These are phyloP conservation scores for Exophiala sideris DNA, from an alignment of 2,329 filamentous ascomycete species.

Conservation along the genomic window DNA sequence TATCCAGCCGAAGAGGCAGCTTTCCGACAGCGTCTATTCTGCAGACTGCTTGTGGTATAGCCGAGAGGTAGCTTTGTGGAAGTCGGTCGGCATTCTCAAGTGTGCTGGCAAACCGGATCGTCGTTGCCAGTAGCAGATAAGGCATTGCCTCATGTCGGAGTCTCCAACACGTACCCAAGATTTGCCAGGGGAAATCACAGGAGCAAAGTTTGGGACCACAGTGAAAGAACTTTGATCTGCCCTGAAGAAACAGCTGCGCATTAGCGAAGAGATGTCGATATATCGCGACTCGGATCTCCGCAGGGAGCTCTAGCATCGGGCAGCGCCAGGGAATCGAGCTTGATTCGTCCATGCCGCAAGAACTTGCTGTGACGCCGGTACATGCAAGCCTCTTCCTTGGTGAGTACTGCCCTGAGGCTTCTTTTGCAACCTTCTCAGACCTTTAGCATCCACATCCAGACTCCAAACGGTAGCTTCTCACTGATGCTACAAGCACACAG, in stretches of 20 bases:
- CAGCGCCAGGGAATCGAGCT: background rate
- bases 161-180: constrained; percentile 11
- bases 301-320: constrained; percentile 8
- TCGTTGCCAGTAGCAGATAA: constrained; percentile 11
- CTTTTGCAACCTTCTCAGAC: too few relatives aligned
- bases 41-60: constrained; percentile 1
- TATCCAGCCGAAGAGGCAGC: background rate
- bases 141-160: constrained; percentile 12
- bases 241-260: background rate
- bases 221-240: background rate
- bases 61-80: constrained; percentile 7
- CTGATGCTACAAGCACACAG: too few relatives aligned
- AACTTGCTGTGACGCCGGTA: too few relatives aligned
- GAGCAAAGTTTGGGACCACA: constrained; percentile 14
- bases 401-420: too few relatives aligned
- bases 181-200: constrained; percentile 12
- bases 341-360: too few relatives aligned
- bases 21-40: background rate
- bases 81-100: constrained; percentile 2
- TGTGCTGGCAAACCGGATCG: constrained; percentile 11
- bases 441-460: too few relatives aligned
- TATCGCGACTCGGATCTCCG: constrained; percentile 8
- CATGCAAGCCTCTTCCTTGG: too few relatives aligned
- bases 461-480: too few relatives aligned
- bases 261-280: constrained; percentile 10